Conservation (phyloP, 2,329 filamentous ascomycete genomes). For the Pseudonectria buxi region DNA sequence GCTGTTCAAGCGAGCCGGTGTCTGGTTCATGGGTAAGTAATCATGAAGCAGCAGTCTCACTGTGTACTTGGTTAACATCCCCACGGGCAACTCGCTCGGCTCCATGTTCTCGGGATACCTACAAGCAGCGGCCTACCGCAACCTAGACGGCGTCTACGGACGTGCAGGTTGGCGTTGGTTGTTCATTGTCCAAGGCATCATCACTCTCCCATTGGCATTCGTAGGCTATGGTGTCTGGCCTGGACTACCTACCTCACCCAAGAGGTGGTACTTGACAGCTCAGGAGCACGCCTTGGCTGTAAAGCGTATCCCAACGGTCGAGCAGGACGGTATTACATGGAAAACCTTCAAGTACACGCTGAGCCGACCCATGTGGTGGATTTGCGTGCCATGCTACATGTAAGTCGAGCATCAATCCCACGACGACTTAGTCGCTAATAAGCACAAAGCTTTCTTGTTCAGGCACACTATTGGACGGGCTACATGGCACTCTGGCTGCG, state of each 20-base stretch:
- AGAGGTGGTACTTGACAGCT: conserved; percentile 18
- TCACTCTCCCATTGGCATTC: conserved; percentile 24
- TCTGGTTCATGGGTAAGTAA: conserved; percentile 35
- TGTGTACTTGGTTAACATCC: no score
- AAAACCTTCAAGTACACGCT: conserved; percentile 20
- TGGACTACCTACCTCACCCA: conserved; percentile 17
- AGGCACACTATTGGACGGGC: conserved; percentile 19
- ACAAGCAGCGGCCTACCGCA: conserved; percentile 33
- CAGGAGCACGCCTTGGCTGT: conserved; percentile 16
- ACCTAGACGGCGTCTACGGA: conserved; percentile 31
- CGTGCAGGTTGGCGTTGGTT: conserved; percentile 39
- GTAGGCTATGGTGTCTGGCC: conserved; percentile 23
- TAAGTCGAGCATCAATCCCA: conserved; percentile 1
- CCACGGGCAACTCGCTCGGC: conserved; percentile 11
- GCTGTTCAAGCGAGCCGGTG: conserved; percentile 40
- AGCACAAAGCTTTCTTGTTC: conserved; percentile 15
- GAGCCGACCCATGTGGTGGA: conserved; percentile 20
- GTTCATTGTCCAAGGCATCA: conserved; percentile 28
- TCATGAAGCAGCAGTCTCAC: no score
- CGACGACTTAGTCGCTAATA: conserved; percentile 5
- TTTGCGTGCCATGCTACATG: conserved; percentile 18
- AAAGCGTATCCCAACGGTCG: conserved; percentile 14
- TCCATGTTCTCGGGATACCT: conserved; percentile 23
- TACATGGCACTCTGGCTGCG: conserved; percentile 25
- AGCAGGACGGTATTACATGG: conserved; percentile 17